Base-by-base conservation (phyloP, 371 early-diverging fungal species). In the Haplosporangium sp. region DNA sequence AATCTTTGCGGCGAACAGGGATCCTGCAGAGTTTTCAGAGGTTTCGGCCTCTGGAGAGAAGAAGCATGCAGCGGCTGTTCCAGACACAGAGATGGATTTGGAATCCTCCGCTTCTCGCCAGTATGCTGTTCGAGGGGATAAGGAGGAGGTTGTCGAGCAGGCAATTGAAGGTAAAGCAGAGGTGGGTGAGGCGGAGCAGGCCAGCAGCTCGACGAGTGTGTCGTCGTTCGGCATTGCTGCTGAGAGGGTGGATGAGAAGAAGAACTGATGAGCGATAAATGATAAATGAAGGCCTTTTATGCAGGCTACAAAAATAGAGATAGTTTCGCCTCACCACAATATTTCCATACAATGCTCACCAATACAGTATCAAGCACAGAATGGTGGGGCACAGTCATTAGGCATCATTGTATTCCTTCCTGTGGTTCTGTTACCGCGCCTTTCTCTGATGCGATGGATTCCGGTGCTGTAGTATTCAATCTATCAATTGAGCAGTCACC, bases 1-100 rank as follows among this genome's bases (percentile, higher is more conserved):
- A 11, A 45, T 66, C 53, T 53, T 66, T 51, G 67, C 59, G 10
- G 20, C 67, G 36, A 66, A 66, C 53, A 50, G 43, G 14, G 67
- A 66, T 36, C 67, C 67, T 21, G 45, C 36, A 14, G 59, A 53
- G 53, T 58, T 66, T 50, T 10, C 59, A n/a, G 54, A 54, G 54
- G 54, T 48, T 21, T 29, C n/a, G 4, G 50, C 20, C 9, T 18
- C 20, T 18, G 50, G 20, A 21, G 50, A 50, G 50, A 18, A 9
- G 9, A 50, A 50, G 50, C 18, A 50, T 18, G 50, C 20, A 7
- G 50, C 16, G 10, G 10, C n/a, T n/a, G n/a, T 50, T 4, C 20
- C 16, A 21, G 50, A 5, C 10, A 50, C 10, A 6, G 20, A 50
- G 18, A 18, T 50, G 50, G 50, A 29, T 29, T 29, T 29, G 29